A percentile compares a stretch with the other conserved stretches of the same genome.
phyloP scores from a whole-genome alignment of 1,139 yeast species.

The Lodderomyces theae region DNA sequence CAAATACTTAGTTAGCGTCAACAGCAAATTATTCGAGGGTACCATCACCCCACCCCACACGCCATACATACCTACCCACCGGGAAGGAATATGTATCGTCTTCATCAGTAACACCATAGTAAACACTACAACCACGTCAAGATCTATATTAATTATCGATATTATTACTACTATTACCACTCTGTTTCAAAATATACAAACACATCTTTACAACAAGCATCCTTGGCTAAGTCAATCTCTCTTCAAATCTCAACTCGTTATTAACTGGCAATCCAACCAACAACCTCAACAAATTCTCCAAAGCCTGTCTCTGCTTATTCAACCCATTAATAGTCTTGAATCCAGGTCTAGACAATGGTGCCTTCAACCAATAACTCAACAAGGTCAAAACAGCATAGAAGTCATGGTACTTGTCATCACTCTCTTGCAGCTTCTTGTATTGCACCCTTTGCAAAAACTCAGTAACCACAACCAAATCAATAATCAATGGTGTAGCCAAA shows the following conservation, averaged over 20 bases:
- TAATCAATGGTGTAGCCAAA: conserved; percentile 90
- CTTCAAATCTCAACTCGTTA: conserved; percentile 93
- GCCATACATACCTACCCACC: too few relatives aligned
- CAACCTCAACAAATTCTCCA: conserved; percentile 87
- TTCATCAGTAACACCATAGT: too few relatives aligned
- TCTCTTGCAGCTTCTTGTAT: conserved; percentile 54
- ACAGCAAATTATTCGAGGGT: too few relatives aligned
- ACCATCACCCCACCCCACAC: too few relatives aligned
- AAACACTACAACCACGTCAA: too few relatives aligned
- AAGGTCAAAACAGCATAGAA: conserved; percentile 86
- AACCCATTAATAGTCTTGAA: conserved; percentile 89
- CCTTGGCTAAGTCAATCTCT: conserved; percentile 29
- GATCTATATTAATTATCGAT: too few relatives aligned
- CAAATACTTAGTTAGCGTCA: too few relatives aligned
- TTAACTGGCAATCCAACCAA: conserved; percentile 87
- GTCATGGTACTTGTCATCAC: conserved; percentile 49
- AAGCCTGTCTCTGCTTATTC: conserved; percentile 89
- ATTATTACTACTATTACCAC: too few relatives aligned
- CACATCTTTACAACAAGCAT: too few relatives aligned
- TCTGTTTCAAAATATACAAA: too few relatives aligned
- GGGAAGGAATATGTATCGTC: too few relatives aligned
- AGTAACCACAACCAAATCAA: conserved; percentile 85
- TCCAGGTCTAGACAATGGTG: conserved; percentile 91
- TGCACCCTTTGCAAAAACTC: conserved; percentile 87
- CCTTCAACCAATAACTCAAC: conserved; percentile 94